phyloP scores from a whole-genome alignment of 2,329 filamentous ascomycete species.

The Aspergillus sp. region DNA sequence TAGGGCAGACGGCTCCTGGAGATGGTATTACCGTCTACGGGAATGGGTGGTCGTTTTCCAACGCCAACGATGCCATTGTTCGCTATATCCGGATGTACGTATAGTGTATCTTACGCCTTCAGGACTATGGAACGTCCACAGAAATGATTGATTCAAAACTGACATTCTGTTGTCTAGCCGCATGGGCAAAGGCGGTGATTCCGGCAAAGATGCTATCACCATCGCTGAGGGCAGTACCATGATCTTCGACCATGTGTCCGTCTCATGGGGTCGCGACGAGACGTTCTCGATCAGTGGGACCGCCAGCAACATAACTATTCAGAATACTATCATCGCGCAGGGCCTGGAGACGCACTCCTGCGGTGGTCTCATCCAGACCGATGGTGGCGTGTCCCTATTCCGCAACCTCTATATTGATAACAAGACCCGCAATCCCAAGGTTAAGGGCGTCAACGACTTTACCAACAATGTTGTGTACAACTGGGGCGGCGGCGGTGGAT shows the following conservation, averaged over 20 bases:
- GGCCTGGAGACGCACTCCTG: conserved; percentile 54
- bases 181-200: conserved; percentile 44
- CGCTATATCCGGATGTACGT: conserved; percentile 54
- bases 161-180: conserved; percentile 7
- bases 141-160: neutral
- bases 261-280: conserved; percentile 56
- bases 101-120: neutral
- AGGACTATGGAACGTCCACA: neutral
- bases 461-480: conserved; percentile 54
- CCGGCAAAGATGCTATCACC: conserved; percentile 53
- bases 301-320: conserved; percentile 50
- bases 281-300: conserved; percentile 52
- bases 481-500: conserved; percentile 51
- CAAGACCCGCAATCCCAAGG: conserved; percentile 57
- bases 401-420: conserved; percentile 58
- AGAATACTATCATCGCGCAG: conserved; percentile 54
- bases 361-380: conserved; percentile 43
- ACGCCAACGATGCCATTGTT: conserved; percentile 53
- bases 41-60: conserved; percentile 53
- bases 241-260: conserved; percentile 56
- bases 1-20: conserved; percentile 51
- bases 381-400: conserved; percentile 42
- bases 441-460: conserved; percentile 57
- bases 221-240: conserved; percentile 54
- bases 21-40: conserved; percentile 53